Conservation (phyloP, 108 stramenopile genomes). For the Fragilaria crotonensis region DNA sequence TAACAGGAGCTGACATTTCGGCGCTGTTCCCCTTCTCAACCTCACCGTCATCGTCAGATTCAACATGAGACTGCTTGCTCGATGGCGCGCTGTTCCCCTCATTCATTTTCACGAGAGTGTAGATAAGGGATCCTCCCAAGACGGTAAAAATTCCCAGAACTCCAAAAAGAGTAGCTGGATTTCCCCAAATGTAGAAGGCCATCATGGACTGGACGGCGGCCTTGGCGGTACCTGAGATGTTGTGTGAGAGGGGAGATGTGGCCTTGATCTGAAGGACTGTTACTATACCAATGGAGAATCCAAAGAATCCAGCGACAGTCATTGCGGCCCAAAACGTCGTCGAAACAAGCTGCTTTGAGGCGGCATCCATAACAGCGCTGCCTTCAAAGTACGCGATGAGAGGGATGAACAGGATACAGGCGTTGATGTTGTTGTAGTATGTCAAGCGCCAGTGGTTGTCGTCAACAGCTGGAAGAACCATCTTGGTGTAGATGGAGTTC, state of each 20-base stretch:
- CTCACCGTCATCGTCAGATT: not conserved
- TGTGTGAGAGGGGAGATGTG: slow-evolving; percentile 91
- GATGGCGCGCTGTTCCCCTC: slow-evolving; percentile 23
- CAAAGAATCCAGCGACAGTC: slow-evolving; percentile 84
- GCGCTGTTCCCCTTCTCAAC: no score
- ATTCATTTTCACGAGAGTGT: slow-evolving; percentile 81
- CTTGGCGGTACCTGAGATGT: slow-evolving; percentile 95
- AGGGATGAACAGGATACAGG: slow-evolving; percentile 81
- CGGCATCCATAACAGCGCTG: slow-evolving; percentile 24
- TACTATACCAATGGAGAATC: slow-evolving; percentile 94
- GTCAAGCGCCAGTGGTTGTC: slow-evolving; percentile 92
- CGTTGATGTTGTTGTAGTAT: slow-evolving; percentile 94
- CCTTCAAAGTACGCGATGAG: slow-evolving; percentile 76
- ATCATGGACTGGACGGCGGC: slow-evolving; percentile 84
- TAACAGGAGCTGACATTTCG: no score
- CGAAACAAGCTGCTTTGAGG: slow-evolving; percentile 42
- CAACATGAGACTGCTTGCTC: not conserved
- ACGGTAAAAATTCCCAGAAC: slow-evolving; percentile 80
- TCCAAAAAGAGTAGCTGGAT: slow-evolving; percentile 73
- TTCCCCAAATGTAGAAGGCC: slow-evolving; percentile 93
- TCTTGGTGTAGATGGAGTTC: slow-evolving; percentile 93
- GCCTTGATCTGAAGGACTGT: slow-evolving; percentile 94
- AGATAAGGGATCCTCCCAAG: slow-evolving; percentile 71
- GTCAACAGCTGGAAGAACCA: slow-evolving; percentile 76
- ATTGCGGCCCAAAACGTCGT: slow-evolving; percentile 80